Percentiles rank a stretch among this genome's conserved stretches.
Conservation (phyloP, 1,284 basidiomycete genomes). For the Trichosporon ovoides region DNA sequence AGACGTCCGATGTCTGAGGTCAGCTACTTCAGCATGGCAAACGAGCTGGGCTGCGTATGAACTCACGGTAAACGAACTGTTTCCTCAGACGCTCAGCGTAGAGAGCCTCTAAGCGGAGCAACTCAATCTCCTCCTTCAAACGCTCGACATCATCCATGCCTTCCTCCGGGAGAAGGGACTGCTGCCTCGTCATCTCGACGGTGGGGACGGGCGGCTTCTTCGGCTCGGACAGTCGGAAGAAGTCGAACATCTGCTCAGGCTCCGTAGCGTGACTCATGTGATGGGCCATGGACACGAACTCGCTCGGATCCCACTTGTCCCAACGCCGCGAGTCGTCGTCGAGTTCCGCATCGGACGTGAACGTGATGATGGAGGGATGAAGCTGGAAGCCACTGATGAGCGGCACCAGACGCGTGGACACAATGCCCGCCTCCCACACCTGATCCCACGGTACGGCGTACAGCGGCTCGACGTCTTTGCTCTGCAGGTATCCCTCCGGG, state of each 20-base stretch:
- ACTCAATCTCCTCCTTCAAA: slow-evolving; percentile 30
- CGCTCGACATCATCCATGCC: slow-evolving; percentile 15
- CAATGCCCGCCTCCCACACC: slow-evolving; percentile 32
- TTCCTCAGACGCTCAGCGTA: slow-evolving; percentile 32
- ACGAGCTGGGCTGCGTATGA: too few species aligned
- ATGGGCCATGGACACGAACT: slow-evolving; percentile 37
- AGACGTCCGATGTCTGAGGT: slow-evolving; percentile 39
- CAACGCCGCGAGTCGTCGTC: slow-evolving; percentile 36
- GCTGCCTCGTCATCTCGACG: neutral
- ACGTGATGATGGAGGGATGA: slow-evolving; percentile 38
- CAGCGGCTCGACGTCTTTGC: slow-evolving; percentile 29
- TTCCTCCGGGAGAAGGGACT: neutral
- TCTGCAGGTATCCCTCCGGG: slow-evolving; percentile 32
- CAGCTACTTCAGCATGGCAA: neutral
- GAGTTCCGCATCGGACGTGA: slow-evolving; percentile 40
- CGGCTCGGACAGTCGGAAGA: slow-evolving; percentile 14
- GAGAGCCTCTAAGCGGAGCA: slow-evolving; percentile 35
- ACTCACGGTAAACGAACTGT: slow-evolving; percentile 41
- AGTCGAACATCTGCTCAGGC: slow-evolving; percentile 24
- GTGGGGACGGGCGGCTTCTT: slow-evolving; percentile 7
- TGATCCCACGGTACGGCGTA: slow-evolving; percentile 39
- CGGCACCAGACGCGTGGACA: slow-evolving; percentile 33
- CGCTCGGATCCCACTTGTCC: slow-evolving; percentile 41
- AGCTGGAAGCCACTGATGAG: slow-evolving; percentile 40
- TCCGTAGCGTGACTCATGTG: slow-evolving; percentile 36